Conservation (phyloP, 2,329 filamentous ascomycete species). For the Cylindrodendrum hubeiense region DNA sequence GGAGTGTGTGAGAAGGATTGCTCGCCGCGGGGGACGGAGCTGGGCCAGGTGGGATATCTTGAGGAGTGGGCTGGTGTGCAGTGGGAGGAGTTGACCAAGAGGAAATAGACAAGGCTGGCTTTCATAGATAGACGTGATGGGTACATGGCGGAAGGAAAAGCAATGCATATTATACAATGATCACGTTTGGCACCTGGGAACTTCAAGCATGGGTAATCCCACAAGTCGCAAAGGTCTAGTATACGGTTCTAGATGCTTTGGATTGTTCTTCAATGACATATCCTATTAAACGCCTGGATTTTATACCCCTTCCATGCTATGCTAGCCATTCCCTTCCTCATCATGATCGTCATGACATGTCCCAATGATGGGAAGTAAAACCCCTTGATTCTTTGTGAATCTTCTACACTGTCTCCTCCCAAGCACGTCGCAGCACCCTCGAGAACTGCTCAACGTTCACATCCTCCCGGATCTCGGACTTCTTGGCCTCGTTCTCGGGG, state of each 20-base stretch:
- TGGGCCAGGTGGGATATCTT: conserved; percentile 79
- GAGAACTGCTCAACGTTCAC: conserved; percentile 91
- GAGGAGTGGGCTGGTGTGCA: conserved; percentile 99
- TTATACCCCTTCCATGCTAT: conserved; percentile 49
- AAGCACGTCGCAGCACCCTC: conserved; percentile 84
- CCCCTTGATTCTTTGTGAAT: conserved; percentile 32
- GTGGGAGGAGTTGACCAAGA: conserved; percentile 83
- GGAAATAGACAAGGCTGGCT: conserved; percentile 40
- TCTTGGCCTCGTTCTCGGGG: conserved; percentile 97
- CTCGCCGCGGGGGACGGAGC: conserved; percentile 66
- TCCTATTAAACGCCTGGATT: conserved; percentile 53
- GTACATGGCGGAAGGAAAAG: conserved; percentile 39
- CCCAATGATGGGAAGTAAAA: conserved; percentile 39
- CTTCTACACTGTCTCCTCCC: conserved; percentile 73
- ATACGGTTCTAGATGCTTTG: conserved; percentile 47
- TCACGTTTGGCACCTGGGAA: conserved; percentile 22
- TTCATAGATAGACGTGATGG: conserved; percentile 17
- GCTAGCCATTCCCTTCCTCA: conserved; percentile 43
- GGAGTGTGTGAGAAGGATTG: conserved; percentile 89
- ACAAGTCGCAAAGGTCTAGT: conserved; percentile 46
- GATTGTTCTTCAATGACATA: conserved; percentile 52
- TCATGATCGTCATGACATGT: conserved; percentile 48
- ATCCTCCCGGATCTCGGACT: conserved; percentile 93
- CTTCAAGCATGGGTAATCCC: conserved; percentile 32
- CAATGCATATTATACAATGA: conserved; percentile 8